Base-by-base conservation (phyloP, 139 green algal species). In the Penium margaritaceum region DNA sequence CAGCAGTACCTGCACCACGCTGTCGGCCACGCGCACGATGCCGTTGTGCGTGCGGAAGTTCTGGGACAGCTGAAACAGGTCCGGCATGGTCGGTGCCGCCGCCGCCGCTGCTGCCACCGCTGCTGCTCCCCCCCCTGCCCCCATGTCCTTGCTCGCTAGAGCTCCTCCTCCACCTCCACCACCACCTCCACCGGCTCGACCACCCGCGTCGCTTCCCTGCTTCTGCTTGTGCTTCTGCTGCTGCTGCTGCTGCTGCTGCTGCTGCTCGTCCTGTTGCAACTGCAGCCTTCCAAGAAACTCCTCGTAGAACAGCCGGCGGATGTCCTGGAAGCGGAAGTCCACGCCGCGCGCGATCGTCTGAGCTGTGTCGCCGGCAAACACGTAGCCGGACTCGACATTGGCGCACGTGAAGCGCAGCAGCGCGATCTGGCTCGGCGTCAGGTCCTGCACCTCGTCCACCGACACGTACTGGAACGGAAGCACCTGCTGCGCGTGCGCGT, bases 401-500 rank as follows among this genome's bases (percentile, higher is more conserved):
- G 80, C 55, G 9, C 81, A 72, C 32, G 93, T 38, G 64, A 92
- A 87, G 67, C 90, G 78, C 30, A 93, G 68, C 63, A 83, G 43
- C 5, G 47, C 46, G 0, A 95, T 77, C 83, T 95, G 85, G 1
- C 85, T 86, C 72, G 89, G 85, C 0, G 85, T 89, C 67, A 95
- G 90, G 75, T 95, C 89, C 78, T 95, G 89, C 57, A 91, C 87
- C 67, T 94, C 89, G 74, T 94, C 89, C 5, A 90, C 66, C 78
- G 87, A 92, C 38, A 95, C 72, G 51, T 64, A 85, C 53, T 89
- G 74, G 21, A 94, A 77, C 1, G 47, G 47, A n/a, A n/a, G n/a
- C n/a, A n/a, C n/a, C n/a, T n/a, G n/a, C n/a, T n/a, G 33, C 73
- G 70, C 21, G 74, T 76, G 0, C 88, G 87, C 0, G 29, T 67